phyloP scores from a whole-genome alignment of 2,329 filamentous ascomycete genomes.

The Rosellinia necatrix region DNA sequence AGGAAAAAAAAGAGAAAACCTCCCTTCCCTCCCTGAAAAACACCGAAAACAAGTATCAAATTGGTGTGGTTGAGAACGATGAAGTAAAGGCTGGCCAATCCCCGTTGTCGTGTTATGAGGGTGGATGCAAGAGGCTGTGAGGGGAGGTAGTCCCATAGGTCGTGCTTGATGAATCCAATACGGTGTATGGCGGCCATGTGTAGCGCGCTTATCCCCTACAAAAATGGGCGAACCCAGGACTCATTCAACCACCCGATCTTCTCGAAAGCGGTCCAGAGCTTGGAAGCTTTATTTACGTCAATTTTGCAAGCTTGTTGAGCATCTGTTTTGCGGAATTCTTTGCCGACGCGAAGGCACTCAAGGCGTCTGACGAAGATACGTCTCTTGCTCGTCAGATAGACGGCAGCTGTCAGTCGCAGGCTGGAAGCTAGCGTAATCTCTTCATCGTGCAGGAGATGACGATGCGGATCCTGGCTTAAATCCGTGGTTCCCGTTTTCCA shows the following conservation, averaged over 20 bases:
- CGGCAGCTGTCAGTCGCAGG: conserved; percentile 81
- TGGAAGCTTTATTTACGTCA: conserved; percentile 96
- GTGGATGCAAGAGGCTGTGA: too few species aligned
- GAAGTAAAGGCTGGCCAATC: too few species aligned
- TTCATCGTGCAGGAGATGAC: conserved; percentile 73
- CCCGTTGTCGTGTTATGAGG: too few species aligned
- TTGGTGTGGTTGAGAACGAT: too few species aligned
- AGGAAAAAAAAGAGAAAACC: background rate
- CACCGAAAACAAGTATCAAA: too few species aligned
- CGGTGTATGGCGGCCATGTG: conserved; percentile 27
- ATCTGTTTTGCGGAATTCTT: conserved; percentile 93
- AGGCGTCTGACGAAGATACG: conserved; percentile 83
- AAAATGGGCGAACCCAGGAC: conserved; percentile 47
- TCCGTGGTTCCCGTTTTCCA: conserved; percentile 85
- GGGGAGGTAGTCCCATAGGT: too few species aligned
- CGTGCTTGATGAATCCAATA: too few species aligned
- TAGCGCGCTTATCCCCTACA: conserved; percentile 29
- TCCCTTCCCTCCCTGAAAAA: too few species aligned
- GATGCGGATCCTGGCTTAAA: conserved; percentile 72
- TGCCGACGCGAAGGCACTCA: conserved; percentile 67
- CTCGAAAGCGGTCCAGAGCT: conserved; percentile 88
- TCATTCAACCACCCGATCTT: conserved; percentile 80
- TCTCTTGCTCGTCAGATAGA: conserved; percentile 90
- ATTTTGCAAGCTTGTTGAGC: conserved; percentile 97
- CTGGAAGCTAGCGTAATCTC: conserved; percentile 78